Base-by-base conservation (phyloP, 2,329 filamentous ascomycete genomes). In the Talaromyces sp. region DNA sequence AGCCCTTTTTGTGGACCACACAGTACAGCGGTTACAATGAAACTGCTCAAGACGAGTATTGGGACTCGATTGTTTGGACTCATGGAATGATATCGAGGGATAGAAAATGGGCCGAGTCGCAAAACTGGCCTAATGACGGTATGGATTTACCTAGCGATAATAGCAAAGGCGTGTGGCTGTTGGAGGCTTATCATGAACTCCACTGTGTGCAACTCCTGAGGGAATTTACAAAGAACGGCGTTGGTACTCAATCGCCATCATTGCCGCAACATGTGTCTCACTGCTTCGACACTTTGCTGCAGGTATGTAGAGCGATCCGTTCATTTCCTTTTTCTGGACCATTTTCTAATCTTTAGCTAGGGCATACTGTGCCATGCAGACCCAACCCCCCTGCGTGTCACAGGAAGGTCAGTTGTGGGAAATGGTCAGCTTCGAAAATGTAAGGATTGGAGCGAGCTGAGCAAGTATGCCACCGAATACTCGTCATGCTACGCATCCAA, bases 401-500 rank as follows among this genome's bases (percentile, higher is more conserved):
- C n/a, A 16, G 56, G 56, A 10, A 34, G 42, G 2, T 23, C 23
- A 23, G 23, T 23, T 23, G 23, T 23, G 23, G 23, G 23, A 23
- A 23, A 23, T 23, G 23, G 23, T 23, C 23, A 23, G 23, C 23
- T 23, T 23, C 23, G 23, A 1, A 47, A 50, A 50, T 57, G 56
- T 12, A 57, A 50, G 16, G 27, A 57, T 14, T 57, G 56, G 56
- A 23, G 27, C n/a, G 16, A 40, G 12, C 30, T 51, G 9, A 50
- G 56, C 18, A 14, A 34, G 9, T 57, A 50, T 34, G 56, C 56
- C 10, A 34, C 16, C 27, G 27, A 57, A 5, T 12, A 57, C 28
- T 57, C 56, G 27, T 40, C 56, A n/a, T 51, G 56, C 40, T 57
- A 34, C 33, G 33, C 33, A 34, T 3, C 67, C 73, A 78, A 34